A percentile compares a stretch with the other conserved stretches of the same genome.
Conservation (phyloP, 2,329 filamentous ascomycete genomes). For the Penicillium sp. region DNA sequence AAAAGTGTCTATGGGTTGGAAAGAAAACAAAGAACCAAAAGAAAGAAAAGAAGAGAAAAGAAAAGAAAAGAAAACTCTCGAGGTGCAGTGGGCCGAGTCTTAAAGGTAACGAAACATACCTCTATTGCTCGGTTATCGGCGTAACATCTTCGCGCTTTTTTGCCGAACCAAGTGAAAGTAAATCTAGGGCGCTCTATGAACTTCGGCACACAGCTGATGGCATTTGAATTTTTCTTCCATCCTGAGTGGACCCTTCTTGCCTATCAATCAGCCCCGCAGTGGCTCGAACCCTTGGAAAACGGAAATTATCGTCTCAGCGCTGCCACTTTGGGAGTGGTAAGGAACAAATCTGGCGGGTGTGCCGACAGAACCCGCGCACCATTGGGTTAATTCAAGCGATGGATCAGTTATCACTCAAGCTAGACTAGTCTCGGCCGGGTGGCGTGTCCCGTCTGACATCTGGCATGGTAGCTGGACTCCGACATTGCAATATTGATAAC, state of each 20-base stretch:
- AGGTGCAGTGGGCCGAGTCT: neutral
- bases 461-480: too few relatives aligned
- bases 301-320: too few relatives aligned
- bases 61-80: neutral
- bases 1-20: neutral
- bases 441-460: neutral
- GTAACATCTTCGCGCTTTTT: neutral
- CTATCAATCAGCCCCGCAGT: too few relatives aligned
- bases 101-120: neutral
- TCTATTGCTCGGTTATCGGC: neutral
- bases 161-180: neutral
- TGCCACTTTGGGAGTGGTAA: too few relatives aligned
- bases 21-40: neutral
- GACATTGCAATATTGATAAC: too few relatives aligned
- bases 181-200: neutral
- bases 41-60: neutral
- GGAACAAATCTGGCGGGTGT: too few relatives aligned
- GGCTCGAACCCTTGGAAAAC: too few relatives aligned
- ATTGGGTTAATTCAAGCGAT: neutral
- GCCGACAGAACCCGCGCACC: too few relatives aligned
- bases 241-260: too few relatives aligned
- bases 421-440: neutral
- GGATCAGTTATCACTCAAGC: neutral
- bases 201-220: too few relatives aligned
- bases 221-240: too few relatives aligned